These are phyloP conservation scores for Microthyrium microscopicum DNA, from an alignment of 2,329 filamentous ascomycete genomes.

Conservation along the genomic window DNA sequence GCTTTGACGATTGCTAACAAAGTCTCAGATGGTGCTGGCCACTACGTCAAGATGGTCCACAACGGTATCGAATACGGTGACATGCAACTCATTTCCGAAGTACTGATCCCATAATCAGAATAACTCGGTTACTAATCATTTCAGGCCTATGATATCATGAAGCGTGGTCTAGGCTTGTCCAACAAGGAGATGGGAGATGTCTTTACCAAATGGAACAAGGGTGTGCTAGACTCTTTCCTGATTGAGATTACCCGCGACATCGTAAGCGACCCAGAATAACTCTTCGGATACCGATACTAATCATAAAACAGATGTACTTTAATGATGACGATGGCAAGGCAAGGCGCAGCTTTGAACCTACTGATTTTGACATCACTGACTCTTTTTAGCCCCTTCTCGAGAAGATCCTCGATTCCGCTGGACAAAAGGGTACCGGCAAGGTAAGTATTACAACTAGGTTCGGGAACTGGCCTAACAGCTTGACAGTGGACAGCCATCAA, in stretches of 20 bases:
- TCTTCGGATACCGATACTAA: neutral
- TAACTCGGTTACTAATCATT: constrained; percentile 1
- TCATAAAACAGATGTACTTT: constrained; percentile 52
- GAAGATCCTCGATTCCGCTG: constrained; percentile 97
- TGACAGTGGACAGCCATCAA: constrained; percentile 99
- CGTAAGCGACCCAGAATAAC: constrained; percentile 10
- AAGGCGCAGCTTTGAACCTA: neutral
- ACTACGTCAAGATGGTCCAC: constrained; percentile 99
- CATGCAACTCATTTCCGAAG: constrained; percentile 99
- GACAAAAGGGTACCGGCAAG: constrained; percentile 78
- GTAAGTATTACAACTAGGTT: neutral
- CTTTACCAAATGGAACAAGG: constrained; percentile 94
- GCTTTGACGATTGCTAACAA: neutral
- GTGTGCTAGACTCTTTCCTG: constrained; percentile 95
- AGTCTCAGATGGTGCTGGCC: constrained; percentile 62
- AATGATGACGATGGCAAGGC: constrained; percentile 76
- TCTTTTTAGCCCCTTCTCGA: constrained; percentile 54
- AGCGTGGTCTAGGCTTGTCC: constrained; percentile 79
- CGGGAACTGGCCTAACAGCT: constrained; percentile 83
- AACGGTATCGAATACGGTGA: constrained; percentile 99
- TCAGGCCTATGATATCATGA: constrained; percentile 98
- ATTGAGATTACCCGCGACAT: constrained; percentile 99
- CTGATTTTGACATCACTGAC: neutral
- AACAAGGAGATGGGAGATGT: constrained; percentile 94
- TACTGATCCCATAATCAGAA: constrained; percentile 23